Conservation (phyloP, 1,284 basidiomycete species). For the Xerocomus nothofagi region DNA sequence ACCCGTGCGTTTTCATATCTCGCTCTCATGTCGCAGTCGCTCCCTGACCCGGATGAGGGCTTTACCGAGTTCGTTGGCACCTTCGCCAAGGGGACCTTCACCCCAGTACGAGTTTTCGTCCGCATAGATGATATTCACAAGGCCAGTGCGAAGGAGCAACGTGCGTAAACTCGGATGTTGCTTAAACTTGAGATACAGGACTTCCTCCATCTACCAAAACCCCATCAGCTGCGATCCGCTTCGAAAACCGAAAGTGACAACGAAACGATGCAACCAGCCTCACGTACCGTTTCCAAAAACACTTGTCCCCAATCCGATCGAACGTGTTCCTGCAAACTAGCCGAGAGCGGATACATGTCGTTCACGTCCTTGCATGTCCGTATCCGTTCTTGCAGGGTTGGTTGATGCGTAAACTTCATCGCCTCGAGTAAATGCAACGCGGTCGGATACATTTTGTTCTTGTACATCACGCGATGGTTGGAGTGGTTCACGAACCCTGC, state of each 20-base stretch:
- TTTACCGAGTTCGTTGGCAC: conserved; percentile 58
- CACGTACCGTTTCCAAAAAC: conserved; percentile 49
- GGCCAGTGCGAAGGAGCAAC: conserved; percentile 49
- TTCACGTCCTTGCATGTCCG: conserved; percentile 43
- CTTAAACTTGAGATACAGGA: conserved; percentile 57
- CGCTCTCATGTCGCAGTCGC: conserved; percentile 39
- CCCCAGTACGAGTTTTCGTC: conserved; percentile 57
- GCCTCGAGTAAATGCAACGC: conserved; percentile 69
- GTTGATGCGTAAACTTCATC: conserved; percentile 53
- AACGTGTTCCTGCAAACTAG: conserved; percentile 38
- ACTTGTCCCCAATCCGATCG: conserved; percentile 54
- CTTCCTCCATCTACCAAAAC: conserved; percentile 54
- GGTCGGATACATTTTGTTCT: conserved; percentile 54
- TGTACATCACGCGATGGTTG: conserved; percentile 51
- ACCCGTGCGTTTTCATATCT: conserved; percentile 6
- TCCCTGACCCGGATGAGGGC: conserved; percentile 54
- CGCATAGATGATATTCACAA: conserved; percentile 48
- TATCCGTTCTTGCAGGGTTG: conserved; percentile 55
- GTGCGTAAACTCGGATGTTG: conserved; percentile 54
- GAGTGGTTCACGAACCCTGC: conserved; percentile 60
- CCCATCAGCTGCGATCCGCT: neutral
- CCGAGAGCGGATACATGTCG: conserved; percentile 52
- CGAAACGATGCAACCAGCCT: too few species aligned
- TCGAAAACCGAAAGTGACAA: neutral
- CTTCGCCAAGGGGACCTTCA: conserved; percentile 46